A percentile compares a stretch with the other conserved stretches of the same genome.
Conservation (phyloP, 176 grass and related monocot genomes). For the Pontederia crassipes region DNA sequence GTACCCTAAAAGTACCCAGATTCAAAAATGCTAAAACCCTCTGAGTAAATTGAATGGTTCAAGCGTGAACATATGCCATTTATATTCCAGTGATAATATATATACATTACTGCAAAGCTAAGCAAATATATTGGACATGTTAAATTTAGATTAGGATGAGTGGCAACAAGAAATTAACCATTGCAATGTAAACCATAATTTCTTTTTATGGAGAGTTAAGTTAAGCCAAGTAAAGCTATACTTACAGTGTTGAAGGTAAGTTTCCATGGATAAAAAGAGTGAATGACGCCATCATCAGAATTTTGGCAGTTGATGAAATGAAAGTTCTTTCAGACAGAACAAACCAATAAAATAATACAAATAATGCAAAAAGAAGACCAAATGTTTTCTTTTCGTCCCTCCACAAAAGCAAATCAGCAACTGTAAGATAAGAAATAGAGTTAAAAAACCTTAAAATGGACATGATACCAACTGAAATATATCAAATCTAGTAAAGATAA, state of each 20-base stretch:
- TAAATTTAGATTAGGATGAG: not conserved
- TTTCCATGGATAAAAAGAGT: conserved; percentile 77
- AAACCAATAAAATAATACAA: conserved; percentile 94
- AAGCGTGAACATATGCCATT: not conserved
- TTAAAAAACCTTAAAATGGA: conserved; percentile 15
- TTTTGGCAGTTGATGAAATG: conserved; percentile 54
- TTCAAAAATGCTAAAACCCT: not conserved
- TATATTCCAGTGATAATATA: no score
- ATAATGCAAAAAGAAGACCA: conserved; percentile 50
- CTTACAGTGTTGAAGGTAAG: conserved; percentile 50
- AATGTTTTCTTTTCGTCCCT: conserved; percentile 97
- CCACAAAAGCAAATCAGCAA: conserved; percentile 88
- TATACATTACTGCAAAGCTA: no score
- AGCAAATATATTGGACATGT: not conserved
- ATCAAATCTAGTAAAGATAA: conserved; percentile 1
- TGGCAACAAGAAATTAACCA: not conserved
- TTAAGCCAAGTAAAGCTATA: conserved; percentile 17
- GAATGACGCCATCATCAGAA: conserved; percentile 61
- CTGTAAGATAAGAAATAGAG: conserved; percentile 36
- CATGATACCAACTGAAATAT: conserved; percentile 2
- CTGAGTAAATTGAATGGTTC: not conserved
- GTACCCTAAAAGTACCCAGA: not conserved
- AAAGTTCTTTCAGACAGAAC: conserved; percentile 88
- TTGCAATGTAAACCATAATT: not conserved
- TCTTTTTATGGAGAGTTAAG: not conserved